A percentile compares a stretch with the other conserved stretches of the same genome.
Conservation (phyloP, 1,284 basidiomycete species). For the Porodaedalea pini region DNA sequence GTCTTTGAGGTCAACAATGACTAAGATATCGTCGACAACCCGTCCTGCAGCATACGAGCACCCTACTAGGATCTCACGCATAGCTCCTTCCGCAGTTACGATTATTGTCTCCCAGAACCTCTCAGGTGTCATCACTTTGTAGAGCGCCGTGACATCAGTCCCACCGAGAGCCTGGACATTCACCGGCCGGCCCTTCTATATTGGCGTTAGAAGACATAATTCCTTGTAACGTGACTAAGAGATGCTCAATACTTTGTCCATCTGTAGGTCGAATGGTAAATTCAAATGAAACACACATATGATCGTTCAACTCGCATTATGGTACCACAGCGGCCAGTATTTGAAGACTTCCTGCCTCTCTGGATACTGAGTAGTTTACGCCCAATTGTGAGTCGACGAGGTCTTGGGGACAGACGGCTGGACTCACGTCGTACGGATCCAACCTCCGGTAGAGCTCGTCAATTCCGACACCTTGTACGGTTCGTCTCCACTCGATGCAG, state of each 20-base stretch:
- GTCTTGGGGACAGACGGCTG: not conserved
- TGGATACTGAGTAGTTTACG: slow-evolving; percentile 47
- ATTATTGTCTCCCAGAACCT: slow-evolving; percentile 61
- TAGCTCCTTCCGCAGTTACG: slow-evolving; percentile 57
- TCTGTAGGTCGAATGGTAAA: slow-evolving; percentile 33
- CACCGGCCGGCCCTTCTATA: slow-evolving; percentile 67
- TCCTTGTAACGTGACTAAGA: not conserved
- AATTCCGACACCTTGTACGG: slow-evolving; percentile 53
- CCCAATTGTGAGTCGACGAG: not conserved
- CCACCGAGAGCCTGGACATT: slow-evolving; percentile 61
- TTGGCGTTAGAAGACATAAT: slow-evolving; percentile 12
- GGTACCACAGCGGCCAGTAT: slow-evolving; percentile 71
- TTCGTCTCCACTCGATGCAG: slow-evolving; percentile 57
- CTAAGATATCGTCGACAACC: slow-evolving; percentile 48
- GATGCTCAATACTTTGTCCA: slow-evolving; percentile 47
- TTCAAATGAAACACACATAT: not conserved
- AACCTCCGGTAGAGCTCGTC: slow-evolving; percentile 51
- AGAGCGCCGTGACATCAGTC: slow-evolving; percentile 57
- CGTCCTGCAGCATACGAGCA: slow-evolving; percentile 49
- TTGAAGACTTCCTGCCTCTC: slow-evolving; percentile 64
- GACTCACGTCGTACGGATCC: slow-evolving; percentile 60
- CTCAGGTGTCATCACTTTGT: slow-evolving; percentile 57
- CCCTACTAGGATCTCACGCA: slow-evolving; percentile 65
- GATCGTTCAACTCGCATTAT: slow-evolving; percentile 46
- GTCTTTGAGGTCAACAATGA: slow-evolving; percentile 64